Conservation (phyloP, 2,329 filamentous ascomycete genomes). For the Chalaropsis ovoidea region DNA sequence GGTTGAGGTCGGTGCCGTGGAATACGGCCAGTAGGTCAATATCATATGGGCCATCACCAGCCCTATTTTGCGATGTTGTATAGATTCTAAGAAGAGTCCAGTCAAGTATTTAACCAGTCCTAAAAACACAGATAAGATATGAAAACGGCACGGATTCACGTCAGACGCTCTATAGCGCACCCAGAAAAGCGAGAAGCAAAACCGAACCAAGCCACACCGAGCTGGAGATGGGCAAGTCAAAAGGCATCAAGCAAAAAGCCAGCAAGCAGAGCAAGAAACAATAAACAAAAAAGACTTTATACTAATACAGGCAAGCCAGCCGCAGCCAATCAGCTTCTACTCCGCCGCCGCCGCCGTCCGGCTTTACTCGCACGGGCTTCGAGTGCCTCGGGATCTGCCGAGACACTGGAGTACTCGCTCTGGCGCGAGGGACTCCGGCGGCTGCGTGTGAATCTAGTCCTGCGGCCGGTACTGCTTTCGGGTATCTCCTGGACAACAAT, state of each 20-base stretch:
- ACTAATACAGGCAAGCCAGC: neutral
- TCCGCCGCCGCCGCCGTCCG: constrained; percentile 1
- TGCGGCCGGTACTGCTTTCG: neutral
- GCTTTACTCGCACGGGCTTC: neutral
- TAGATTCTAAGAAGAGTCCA: no score
- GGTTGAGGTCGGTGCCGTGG: neutral
- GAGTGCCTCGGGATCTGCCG: constrained; percentile 6
- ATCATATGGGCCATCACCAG: neutral
- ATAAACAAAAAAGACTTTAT: neutral
- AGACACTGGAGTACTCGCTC: constrained; percentile 20
- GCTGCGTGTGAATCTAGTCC: neutral
- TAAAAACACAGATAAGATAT: no score
- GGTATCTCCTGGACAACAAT: constrained; percentile 18
- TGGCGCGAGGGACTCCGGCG: constrained; percentile 16
- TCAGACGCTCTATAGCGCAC: no score
- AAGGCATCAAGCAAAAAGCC: neutral
- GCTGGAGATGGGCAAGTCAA: neutral
- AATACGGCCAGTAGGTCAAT: neutral
- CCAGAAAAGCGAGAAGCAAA: neutral
- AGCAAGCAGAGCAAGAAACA: neutral
- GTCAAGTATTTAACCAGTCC: no score
- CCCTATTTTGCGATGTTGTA: no score
- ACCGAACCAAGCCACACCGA: neutral
- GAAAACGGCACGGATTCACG: no score
- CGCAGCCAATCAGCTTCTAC: neutral